A percentile compares a stretch with the other conserved stretches of the same genome.
phyloP scores from a whole-genome alignment of 331 rosid genomes.

The Quercus phellos region DNA sequence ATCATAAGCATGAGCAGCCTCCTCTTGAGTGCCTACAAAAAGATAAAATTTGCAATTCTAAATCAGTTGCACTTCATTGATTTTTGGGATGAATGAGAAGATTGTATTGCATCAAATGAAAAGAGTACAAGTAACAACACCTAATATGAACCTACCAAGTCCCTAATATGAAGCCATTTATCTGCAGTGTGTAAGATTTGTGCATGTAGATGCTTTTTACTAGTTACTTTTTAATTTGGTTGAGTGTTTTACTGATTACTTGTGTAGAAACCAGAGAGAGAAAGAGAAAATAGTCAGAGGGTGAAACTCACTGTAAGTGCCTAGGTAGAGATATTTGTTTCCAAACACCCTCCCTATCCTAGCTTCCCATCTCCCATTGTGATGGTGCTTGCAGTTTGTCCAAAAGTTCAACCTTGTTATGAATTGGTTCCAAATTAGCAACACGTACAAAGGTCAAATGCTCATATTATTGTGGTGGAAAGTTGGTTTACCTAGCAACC shows the following conservation, averaged over 20 bases:
- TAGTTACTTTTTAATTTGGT: no score
- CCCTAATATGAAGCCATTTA: not conserved
- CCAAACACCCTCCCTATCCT: slow-evolving; percentile 78
- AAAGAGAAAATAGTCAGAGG: not conserved
- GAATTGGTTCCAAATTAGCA: not conserved
- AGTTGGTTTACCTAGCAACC: slow-evolving; percentile 56
- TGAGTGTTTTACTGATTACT: no score
- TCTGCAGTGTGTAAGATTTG: not conserved
- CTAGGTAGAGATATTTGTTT: slow-evolving; percentile 79
- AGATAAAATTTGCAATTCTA: not conserved
- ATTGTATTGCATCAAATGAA: no score
- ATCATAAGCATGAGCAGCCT: slow-evolving; percentile 73
- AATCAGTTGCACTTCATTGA: not conserved
- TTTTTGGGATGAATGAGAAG: no score
- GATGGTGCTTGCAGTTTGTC: slow-evolving; percentile 55
- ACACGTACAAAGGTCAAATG: not conserved
- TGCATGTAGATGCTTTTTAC: no score
- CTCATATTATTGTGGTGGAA: not conserved
- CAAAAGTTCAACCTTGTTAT: slow-evolving; percentile 11
- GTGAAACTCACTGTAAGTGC: slow-evolving; percentile 61
- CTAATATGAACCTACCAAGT: not conserved
- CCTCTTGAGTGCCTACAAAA: slow-evolving; percentile 69
- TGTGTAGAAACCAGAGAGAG: no score
- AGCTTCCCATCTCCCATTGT: slow-evolving; percentile 89
- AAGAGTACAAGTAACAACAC: no score